Percentiles rank a stretch among this genome's conserved stretches.
These are phyloP conservation scores for Suhomyces terraborum DNA, from an alignment of 1,139 yeast genomes.

Conservation along the genomic window DNA sequence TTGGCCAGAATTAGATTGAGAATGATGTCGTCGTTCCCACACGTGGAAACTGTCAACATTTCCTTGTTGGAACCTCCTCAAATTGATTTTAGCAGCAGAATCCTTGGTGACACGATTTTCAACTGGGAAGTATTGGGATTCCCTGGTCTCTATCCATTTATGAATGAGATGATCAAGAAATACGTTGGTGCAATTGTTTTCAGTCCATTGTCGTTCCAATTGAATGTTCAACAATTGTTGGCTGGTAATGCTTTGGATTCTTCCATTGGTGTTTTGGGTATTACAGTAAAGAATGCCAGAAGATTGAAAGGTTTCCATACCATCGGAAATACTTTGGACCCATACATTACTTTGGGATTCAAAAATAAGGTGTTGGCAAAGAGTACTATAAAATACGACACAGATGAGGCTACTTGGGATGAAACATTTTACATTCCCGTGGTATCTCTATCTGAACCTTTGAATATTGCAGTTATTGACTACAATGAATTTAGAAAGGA, in stretches of 20 bases:
- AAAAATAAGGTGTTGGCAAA: constrained; percentile 59
- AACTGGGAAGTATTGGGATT: constrained; percentile 84
- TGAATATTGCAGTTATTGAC: constrained; percentile 69
- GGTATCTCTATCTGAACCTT: constrained; percentile 76
- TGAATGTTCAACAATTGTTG: constrained; percentile 86
- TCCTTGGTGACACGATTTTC: constrained; percentile 76
- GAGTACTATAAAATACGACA: constrained; percentile 65
- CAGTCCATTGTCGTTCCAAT: constrained; percentile 87
- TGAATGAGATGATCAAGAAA: constrained; percentile 81
- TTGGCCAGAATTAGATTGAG: constrained; percentile 78
- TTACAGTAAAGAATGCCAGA: constrained; percentile 67
- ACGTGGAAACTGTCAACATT: constrained; percentile 84
- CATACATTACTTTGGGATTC: constrained; percentile 77
- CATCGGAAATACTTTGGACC: constrained; percentile 81
- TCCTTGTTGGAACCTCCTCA: constrained; percentile 83
- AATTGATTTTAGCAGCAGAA: constrained; percentile 76
- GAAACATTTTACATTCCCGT: constrained; percentile 74
- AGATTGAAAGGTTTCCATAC: constrained; percentile 69
- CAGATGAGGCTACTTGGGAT: constrained; percentile 78
- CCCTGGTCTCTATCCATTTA: constrained; percentile 83
- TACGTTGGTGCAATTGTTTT: constrained; percentile 86
- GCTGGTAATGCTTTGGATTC: constrained; percentile 82
- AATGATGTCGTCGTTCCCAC: constrained; percentile 90
- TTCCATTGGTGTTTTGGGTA: constrained; percentile 81
- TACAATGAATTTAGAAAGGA: constrained; percentile 80